A percentile compares a stretch with the other conserved stretches of the same genome.
Conservation (phyloP, 2,329 filamentous ascomycete species). For the Madurella mycetomatis region DNA sequence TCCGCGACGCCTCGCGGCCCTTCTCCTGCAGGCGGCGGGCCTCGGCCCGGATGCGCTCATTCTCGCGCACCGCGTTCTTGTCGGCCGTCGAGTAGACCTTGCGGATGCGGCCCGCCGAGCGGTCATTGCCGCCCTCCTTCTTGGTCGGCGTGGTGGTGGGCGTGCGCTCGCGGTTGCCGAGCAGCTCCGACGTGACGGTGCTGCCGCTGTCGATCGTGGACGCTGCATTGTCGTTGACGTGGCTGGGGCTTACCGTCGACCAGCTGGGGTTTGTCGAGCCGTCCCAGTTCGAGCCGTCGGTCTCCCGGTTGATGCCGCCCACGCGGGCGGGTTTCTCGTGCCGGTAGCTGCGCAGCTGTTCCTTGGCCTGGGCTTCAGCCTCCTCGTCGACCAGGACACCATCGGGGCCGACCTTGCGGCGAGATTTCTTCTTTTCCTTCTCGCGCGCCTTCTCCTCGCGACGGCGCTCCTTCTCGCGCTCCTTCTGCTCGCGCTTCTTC, state of each 20-base stretch:
- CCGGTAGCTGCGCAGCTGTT: conserved; percentile 76
- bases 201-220: conserved; percentile 26
- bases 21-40: conserved; percentile 53
- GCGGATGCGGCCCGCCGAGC: conserved; percentile 45
- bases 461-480: conserved; percentile 29
- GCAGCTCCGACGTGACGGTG: conserved; percentile 58
- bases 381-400: conserved; percentile 59
- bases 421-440: conserved; percentile 38
- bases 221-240: conserved; percentile 9
- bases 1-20: conserved; percentile 34
- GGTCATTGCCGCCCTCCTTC: conserved; percentile 24
- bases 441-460: conserved; percentile 34
- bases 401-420: conserved; percentile 51
- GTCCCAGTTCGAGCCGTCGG: conserved; percentile 76
- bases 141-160: conserved; percentile 52
- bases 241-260: conserved; percentile 38
- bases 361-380: conserved; percentile 59
- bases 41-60: conserved; percentile 53
- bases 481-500: conserved; percentile 49
- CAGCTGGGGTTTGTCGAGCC: conserved; percentile 64
- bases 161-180: conserved; percentile 53
- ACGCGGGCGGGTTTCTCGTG: conserved; percentile 82
- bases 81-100: conserved; percentile 60
- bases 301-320: conserved; percentile 79
- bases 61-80: conserved; percentile 48